Base-by-base conservation (phyloP, 208 protist genomes). In the Lotmaria passim region DNA sequence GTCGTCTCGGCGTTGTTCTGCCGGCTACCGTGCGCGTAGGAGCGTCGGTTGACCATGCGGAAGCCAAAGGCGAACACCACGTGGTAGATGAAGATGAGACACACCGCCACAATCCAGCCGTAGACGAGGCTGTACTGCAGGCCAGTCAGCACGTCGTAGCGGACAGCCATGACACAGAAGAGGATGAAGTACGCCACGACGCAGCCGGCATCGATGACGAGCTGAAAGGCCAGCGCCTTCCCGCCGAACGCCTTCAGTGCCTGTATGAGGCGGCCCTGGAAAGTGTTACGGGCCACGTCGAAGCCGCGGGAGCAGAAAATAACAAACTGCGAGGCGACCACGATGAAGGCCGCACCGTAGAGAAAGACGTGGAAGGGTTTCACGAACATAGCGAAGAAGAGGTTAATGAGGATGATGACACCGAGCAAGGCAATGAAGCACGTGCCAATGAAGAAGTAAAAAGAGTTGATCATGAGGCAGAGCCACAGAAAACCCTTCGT, bases 351-450 rank as follows among this genome's bases (percentile, higher is more conserved):
- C 33, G 55, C 67, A 12, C 89, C 85, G 64, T 85, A 90, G 23
- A 70, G 81, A 51, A 91, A 91, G 2, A 85, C 67, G 26, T 91
- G 55, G 58, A 81, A 89, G 12, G 85, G 83, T 34, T 67, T 7
- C 21, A 75, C 44, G 53, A 94, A 85, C 43, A 91, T 87, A 26
- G 81, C 79, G 48, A 91, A 88, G 66, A 90, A 93, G 36, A 90
- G 63, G 57, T 82, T 56, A 39, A 73, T 53, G 68, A 87, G 62
- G 33, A 72, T 76, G 23, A 72, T 34, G n/a, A 66, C 76, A 11
- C 81, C 81, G 33, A 90, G 55, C 3, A 91, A 33, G 5, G 76
- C 78, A 24, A 75, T 63, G 63, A 93, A 86, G 28, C 88, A 48
- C 6, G 79, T 81, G 19, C 73, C 84, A 38, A 89, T 51, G 19